Evolutionary conservation across 768 basidiomycete species (phyloP).

Genomic region (Dioszegia crocea): DNA sequence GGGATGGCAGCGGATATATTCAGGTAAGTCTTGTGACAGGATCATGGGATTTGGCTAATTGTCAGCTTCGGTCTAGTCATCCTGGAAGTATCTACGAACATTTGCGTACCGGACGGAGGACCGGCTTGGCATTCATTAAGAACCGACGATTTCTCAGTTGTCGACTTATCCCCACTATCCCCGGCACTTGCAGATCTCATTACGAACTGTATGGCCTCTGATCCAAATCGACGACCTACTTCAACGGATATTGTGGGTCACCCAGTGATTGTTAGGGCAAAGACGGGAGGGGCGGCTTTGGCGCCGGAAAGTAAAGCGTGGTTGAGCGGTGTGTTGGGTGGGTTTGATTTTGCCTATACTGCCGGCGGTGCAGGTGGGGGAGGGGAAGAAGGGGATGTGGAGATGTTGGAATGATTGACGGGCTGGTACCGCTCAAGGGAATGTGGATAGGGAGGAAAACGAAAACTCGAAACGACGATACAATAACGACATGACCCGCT

Average conservation of each 20-base stretch:
- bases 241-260: slow-evolving; percentile 34
- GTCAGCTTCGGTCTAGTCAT: slow-evolving; percentile 88
- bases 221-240: slow-evolving; percentile 31
- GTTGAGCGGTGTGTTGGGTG: slow-evolving; percentile 40
- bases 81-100: slow-evolving; percentile 91
- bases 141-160: slow-evolving; percentile 76
- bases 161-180: slow-evolving; percentile 46
- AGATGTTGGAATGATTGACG: slow-evolving; percentile 25
- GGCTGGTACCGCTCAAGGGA: background rate
- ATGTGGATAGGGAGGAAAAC: too few relatives aligned
- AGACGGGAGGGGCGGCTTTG: slow-evolving; percentile 37
- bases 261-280: slow-evolving; percentile 40
- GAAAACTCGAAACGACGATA: too few relatives aligned
- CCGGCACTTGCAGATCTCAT: slow-evolving; percentile 47
- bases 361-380: background rate
- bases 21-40: slow-evolving; percentile 60
- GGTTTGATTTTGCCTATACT: slow-evolving; percentile 7
- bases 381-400: slow-evolving; percentile 20
- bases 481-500: too few relatives aligned
- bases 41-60: slow-evolving; percentile 32
- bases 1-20: slow-evolving; percentile 94
- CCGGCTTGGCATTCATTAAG: slow-evolving; percentile 90
- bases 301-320: slow-evolving; percentile 42
- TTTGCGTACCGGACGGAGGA: slow-evolving; percentile 92
- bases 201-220: slow-evolving; percentile 40